These are phyloP conservation scores for Coniosporium tulheliwenetii DNA, from an alignment of 2,329 filamentous ascomycete genomes.

Conservation along the genomic window DNA sequence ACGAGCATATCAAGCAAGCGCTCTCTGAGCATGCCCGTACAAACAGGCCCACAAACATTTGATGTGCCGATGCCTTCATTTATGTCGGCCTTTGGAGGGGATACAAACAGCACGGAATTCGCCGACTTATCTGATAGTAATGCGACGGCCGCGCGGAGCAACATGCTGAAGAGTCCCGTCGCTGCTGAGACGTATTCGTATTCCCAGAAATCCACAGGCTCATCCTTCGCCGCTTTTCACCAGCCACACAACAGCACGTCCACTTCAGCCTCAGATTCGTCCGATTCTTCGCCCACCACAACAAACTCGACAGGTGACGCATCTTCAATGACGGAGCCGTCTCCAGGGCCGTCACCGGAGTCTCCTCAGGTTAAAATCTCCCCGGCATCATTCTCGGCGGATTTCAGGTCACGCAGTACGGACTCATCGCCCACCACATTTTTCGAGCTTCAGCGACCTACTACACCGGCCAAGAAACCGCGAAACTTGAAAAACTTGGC, in stretches of 20 bases:
- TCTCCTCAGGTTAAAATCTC: slow-evolving; percentile 58
- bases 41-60: slow-evolving; percentile 17
- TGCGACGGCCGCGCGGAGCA: slow-evolving; percentile 12
- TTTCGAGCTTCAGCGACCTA: slow-evolving; percentile 32
- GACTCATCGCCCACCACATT: slow-evolving; percentile 43
- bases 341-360: slow-evolving; percentile 82
- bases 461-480: slow-evolving; percentile 47
- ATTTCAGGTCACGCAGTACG: slow-evolving; percentile 11
- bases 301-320: slow-evolving; percentile 88
- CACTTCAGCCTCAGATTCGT: slow-evolving; percentile 65
- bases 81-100: slow-evolving; percentile 59
- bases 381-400: not conserved
- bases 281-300: slow-evolving; percentile 88
- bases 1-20: not conserved
- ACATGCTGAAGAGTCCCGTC: slow-evolving; percentile 2
- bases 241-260: slow-evolving; percentile 65
- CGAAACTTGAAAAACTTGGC: slow-evolving; percentile 75
- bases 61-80: slow-evolving; percentile 48
- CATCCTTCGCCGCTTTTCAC: slow-evolving; percentile 34
- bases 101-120: slow-evolving; percentile 30
- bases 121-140: slow-evolving; percentile 26
- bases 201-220: slow-evolving; percentile 14
- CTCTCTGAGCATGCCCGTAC: slow-evolving; percentile 17
- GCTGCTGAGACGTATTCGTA: not conserved
- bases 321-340: slow-evolving; percentile 76